Evolutionary conservation across 1,139 yeast species (phyloP).

Genomic region (Geotrichum siamense): DNA sequence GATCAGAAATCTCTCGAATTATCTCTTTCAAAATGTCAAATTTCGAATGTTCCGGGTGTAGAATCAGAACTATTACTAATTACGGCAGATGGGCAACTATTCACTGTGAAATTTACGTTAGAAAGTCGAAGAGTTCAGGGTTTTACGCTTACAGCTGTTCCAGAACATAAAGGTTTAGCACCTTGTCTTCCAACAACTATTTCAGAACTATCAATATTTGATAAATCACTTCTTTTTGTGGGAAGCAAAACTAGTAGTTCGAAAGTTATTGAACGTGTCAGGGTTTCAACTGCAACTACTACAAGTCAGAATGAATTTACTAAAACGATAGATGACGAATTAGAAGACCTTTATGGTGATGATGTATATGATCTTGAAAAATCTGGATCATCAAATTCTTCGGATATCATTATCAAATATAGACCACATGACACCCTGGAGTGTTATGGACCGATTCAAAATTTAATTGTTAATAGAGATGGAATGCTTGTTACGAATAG

Average conservation of each 20-base stretch:
- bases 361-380: slow-evolving; percentile 23
- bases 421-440: slow-evolving; percentile 46
- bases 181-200: slow-evolving; percentile 19
- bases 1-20: slow-evolving; percentile 52
- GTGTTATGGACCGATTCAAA: slow-evolving; percentile 70
- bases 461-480: slow-evolving; percentile 62
- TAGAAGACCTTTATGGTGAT: slow-evolving; percentile 36
- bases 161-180: slow-evolving; percentile 19
- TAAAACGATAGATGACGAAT: slow-evolving; percentile 32
- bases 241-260: slow-evolving; percentile 43
- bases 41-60: slow-evolving; percentile 38
- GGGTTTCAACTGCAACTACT: slow-evolving; percentile 23
- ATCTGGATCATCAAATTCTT: slow-evolving; percentile 11
- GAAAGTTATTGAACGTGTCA: slow-evolving; percentile 35
- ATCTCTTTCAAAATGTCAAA: slow-evolving; percentile 50
- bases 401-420: slow-evolving; percentile 23
- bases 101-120: slow-evolving; percentile 45
- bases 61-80: slow-evolving; percentile 50
- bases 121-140: slow-evolving; percentile 41
- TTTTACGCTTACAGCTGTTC: slow-evolving; percentile 27
- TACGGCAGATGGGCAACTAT: slow-evolving; percentile 47
- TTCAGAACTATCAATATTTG: slow-evolving; percentile 21
- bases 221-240: slow-evolving; percentile 34
- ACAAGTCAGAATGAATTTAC: slow-evolving; percentile 21
- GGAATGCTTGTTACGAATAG: slow-evolving; percentile 50